These are phyloP conservation scores for Pelargonium cotyledonis DNA, from an alignment of 441 rosid species.

Conservation along the genomic window DNA sequence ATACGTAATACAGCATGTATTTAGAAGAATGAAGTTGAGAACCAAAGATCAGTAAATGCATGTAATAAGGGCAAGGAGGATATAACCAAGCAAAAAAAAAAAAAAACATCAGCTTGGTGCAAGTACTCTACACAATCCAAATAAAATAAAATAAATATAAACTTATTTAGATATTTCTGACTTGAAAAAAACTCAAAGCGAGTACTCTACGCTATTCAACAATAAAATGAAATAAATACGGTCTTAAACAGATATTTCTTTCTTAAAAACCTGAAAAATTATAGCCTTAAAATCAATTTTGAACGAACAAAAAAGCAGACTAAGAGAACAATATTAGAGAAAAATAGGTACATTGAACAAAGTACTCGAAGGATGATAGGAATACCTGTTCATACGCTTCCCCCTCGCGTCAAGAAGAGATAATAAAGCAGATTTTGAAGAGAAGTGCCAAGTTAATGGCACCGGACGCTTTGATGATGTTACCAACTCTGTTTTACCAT, in stretches of 20 bases:
- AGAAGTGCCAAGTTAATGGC: conserved; percentile 93
- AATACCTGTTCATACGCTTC: conserved; percentile 70
- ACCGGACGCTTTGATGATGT: conserved; percentile 87
- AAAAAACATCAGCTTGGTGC: not conserved
- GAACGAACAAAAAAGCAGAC: not conserved
- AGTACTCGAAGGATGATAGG: not conserved
- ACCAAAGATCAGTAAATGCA: not conserved
- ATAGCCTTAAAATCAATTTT: not conserved
- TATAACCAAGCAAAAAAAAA: not conserved
- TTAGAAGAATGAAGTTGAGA: not conserved
- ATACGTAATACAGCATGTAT: not conserved
- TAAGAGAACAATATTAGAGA: not conserved
- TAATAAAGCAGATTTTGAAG: conserved; percentile 60
- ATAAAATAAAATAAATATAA: too few relatives aligned
- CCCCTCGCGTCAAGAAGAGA: conserved; percentile 85
- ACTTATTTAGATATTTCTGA: too few relatives aligned
- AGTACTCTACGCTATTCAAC: too few relatives aligned
- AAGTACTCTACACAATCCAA: too few relatives aligned
- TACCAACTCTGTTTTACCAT: conserved; percentile 81
- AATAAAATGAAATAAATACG: too few relatives aligned
- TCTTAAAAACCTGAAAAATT: not conserved
- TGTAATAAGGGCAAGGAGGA: not conserved
- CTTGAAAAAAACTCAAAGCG: too few relatives aligned
- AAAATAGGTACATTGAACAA: not conserved
- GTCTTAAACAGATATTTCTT: not conserved